Evolutionary conservation across 306 rosid genomes (phyloP).

Genomic region (Lathyrus tuberosus): DNA sequence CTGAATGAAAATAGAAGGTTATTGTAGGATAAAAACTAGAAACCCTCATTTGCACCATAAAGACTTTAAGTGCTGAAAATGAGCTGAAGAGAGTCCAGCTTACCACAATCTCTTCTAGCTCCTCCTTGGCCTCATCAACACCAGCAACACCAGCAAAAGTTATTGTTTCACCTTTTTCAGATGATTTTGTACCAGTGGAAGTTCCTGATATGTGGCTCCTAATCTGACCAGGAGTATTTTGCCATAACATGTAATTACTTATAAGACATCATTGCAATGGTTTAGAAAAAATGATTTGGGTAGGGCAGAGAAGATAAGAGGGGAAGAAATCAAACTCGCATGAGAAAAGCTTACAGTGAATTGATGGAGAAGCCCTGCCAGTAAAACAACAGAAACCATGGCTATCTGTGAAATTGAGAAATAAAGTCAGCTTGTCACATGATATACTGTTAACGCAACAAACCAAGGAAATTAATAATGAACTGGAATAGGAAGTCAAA

Average conservation of each 20-base stretch:
- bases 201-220: conserved; percentile 86
- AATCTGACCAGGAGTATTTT: conserved; percentile 90
- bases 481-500: conserved; percentile 25
- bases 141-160: conserved; percentile 99
- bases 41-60: conserved; percentile 41
- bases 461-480: conserved; percentile 12
- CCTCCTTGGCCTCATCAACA: conserved; percentile 98
- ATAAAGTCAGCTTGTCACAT: conserved; percentile 40
- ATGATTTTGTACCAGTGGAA: conserved; percentile 68
- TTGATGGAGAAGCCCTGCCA: conserved; percentile 84
- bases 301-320: conserved; percentile 21
- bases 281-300: conserved; percentile 23
- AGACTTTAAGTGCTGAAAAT: conserved; percentile 25
- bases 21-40: conserved; percentile 25
- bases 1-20: conserved; percentile 9
- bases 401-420: conserved; percentile 66
- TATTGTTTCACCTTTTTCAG: conserved; percentile 83
- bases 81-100: conserved; percentile 45
- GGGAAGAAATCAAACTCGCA: conserved; percentile 48
- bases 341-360: conserved; percentile 86
- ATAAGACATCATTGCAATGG: conserved; percentile 41
- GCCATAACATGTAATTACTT: conserved; percentile 48
- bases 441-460: not conserved
- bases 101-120: conserved; percentile 99
- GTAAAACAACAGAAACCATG: conserved; percentile 83